Percentiles rank a stretch among this genome's conserved stretches.
phyloP scores from a whole-genome alignment of 2,329 filamentous ascomycete species.

The Monilinia vaccinii-corymbosi region DNA sequence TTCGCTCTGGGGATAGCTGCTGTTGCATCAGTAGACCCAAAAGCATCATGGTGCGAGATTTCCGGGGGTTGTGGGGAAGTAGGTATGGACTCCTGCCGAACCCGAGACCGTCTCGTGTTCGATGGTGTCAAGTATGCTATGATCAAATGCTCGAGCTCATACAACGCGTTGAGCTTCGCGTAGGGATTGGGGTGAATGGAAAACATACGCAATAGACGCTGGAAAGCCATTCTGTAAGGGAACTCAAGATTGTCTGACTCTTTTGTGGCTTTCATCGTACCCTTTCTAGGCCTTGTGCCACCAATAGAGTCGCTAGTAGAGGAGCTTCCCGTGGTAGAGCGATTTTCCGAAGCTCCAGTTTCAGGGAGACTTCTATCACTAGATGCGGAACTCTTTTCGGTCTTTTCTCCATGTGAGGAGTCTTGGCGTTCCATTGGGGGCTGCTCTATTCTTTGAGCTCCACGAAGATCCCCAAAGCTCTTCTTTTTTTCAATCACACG shows the following conservation, averaged over 20 bases:
- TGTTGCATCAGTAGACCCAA: constrained; percentile 22
- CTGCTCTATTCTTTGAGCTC: constrained; percentile 35
- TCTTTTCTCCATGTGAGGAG: constrained; percentile 14
- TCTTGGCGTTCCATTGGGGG: constrained; percentile 19
- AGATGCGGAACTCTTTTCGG: constrained; percentile 20
- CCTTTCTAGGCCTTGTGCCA: constrained; percentile 15
- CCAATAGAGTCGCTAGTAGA: constrained; percentile 22
- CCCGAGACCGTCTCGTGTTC: constrained; percentile 30
- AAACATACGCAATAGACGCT: constrained; percentile 73
- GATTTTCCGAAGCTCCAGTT: constrained; percentile 16
- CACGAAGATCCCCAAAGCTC: constrained; percentile 57
- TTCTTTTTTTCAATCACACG: constrained; percentile 53
- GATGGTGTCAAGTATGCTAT: constrained; percentile 59
- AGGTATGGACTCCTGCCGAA: constrained; percentile 24
- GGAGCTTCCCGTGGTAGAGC: constrained; percentile 24
- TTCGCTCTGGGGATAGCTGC: constrained; percentile 32
- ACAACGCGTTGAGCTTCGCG: constrained; percentile 72
- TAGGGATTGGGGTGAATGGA: constrained; percentile 83
- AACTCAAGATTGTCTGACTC: constrained; percentile 45
- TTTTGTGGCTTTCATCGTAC: constrained; percentile 15
- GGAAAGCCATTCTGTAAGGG: constrained; percentile 72
- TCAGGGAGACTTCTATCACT: constrained; percentile 18
- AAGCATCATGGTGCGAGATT: constrained; percentile 24
- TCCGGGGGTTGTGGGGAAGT: constrained; percentile 49
- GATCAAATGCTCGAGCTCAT: constrained; percentile 76